phyloP scores from a whole-genome alignment of 1,284 basidiomycete species.

The Termitomyces sp. region DNA sequence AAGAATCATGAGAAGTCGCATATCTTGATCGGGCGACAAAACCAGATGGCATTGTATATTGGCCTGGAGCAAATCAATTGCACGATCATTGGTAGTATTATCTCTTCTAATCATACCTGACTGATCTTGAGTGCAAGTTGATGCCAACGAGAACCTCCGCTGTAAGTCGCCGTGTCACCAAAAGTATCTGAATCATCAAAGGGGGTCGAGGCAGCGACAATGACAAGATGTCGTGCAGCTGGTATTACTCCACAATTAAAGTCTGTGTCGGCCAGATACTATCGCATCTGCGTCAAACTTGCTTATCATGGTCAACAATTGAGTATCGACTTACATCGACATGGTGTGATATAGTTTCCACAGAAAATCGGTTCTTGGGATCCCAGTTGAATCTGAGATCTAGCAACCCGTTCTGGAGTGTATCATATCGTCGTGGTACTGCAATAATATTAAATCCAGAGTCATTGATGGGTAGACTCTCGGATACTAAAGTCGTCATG shows the following conservation, averaged over 20 bases:
- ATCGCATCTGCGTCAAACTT: not conserved
- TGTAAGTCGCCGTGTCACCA: conserved; percentile 9
- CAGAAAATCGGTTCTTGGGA: conserved; percentile 41
- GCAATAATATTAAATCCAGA: conserved; percentile 24
- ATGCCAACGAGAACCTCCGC: conserved; percentile 31
- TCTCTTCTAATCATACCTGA: conserved; percentile 36
- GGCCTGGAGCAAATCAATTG: conserved; percentile 31
- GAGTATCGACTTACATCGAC: not conserved
- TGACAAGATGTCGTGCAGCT: conserved; percentile 20
- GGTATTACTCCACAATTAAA: conserved; percentile 30
- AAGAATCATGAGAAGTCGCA: conserved; percentile 19
- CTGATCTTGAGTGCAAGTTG: conserved; percentile 41
- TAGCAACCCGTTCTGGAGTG: conserved; percentile 16
- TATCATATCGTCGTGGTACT: conserved; percentile 30
- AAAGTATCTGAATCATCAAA: conserved; percentile 27
- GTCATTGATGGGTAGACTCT: conserved; percentile 27
- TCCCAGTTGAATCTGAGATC: conserved; percentile 33
- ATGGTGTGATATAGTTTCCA: conserved; percentile 1
- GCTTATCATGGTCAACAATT: not conserved
- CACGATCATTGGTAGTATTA: conserved; percentile 1
- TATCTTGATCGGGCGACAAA: conserved; percentile 39
- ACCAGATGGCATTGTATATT: conserved; percentile 58
- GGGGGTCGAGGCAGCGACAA: conserved; percentile 49
- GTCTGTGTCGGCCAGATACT: conserved; percentile 32
- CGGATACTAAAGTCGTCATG: conserved; percentile 27